phyloP scores from a whole-genome alignment of 2,329 filamentous ascomycete species.

The Coniochaeta sp. region DNA sequence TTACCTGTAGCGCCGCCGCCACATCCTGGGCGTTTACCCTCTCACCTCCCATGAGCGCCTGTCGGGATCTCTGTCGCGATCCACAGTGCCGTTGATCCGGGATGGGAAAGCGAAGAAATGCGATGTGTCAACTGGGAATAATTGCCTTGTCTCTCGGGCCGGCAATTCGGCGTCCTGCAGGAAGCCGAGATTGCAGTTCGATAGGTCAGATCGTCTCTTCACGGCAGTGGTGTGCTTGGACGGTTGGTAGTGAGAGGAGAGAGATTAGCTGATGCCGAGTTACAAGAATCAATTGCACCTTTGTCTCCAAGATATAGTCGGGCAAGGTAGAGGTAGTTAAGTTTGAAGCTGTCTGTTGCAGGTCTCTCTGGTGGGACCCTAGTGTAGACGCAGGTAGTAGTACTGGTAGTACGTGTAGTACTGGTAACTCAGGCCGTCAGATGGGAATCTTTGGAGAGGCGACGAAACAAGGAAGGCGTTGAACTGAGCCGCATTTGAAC shows the following conservation, averaged over 20 bases:
- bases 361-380: too few species aligned
- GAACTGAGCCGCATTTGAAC: background rate
- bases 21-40: conserved; percentile 8
- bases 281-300: background rate
- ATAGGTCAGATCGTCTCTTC: background rate
- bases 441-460: background rate
- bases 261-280: background rate
- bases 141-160: background rate
- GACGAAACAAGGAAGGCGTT: background rate
- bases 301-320: too few species aligned
- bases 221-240: background rate
- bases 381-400: too few species aligned
- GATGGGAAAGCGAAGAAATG: background rate
- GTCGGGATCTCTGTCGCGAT: background rate
- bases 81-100: background rate
- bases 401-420: too few species aligned
- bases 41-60: background rate
- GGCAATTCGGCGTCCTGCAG: background rate
- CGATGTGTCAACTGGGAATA: background rate
- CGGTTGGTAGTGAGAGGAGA: background rate
- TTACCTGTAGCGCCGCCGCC: conserved; percentile 55
- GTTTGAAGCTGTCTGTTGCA: background rate
- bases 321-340: too few species aligned
- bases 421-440: too few species aligned
- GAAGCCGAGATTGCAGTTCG: background rate